Evolutionary conservation across 805 yeast species (phyloP), one percentile per base, ranked within the genome.

Genomic region (Candida manassasensis): DNA sequence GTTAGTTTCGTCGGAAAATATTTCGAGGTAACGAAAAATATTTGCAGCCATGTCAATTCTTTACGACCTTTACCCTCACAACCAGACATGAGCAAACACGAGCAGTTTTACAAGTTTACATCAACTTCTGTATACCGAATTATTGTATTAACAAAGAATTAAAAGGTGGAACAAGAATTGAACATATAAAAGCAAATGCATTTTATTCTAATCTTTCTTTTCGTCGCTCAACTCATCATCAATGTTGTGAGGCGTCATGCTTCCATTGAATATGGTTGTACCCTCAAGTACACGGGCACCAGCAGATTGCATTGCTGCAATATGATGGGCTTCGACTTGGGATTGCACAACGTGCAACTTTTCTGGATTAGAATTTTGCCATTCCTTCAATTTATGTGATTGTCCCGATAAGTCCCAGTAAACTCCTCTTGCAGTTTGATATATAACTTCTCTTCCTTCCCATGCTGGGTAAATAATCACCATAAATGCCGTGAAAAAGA

Each of bases 321-420:
- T 39, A 34, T 59, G 52, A 30, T 55, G 63, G 7, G 67, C 66
- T 10, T 55, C 51, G 7, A 81, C 68, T 62, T 81, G 88, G 21
- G 81, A 72, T 50, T 69, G 70, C n/a, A 82, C 84, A 19, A 77
- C 84, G 50, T 84, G 93, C 41, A 86, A 55, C 42, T 79, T 67
- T 45, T 84, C 90, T 2, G 93, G 93, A 48, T 85, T 76, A 3
- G 61, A 62, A 14, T 68, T 52, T 59, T 86, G 95, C 93, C 95
- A 87, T 45, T 71, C 81, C 43, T 73, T 68, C 39, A 87, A 64
- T 57, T 84, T 87, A 56, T 76, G 57, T 2, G 80, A 60, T 57
- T 85, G 93, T 13, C 95, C 95, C 17, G 82, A 64, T 27, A 74
- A 46, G 55, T 87, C 95, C 95, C 95, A 87, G 59, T 81, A 86